phyloP scores from a whole-genome alignment of 2,329 filamentous ascomycete species.

The Colletotrichum lindemuthianum region DNA sequence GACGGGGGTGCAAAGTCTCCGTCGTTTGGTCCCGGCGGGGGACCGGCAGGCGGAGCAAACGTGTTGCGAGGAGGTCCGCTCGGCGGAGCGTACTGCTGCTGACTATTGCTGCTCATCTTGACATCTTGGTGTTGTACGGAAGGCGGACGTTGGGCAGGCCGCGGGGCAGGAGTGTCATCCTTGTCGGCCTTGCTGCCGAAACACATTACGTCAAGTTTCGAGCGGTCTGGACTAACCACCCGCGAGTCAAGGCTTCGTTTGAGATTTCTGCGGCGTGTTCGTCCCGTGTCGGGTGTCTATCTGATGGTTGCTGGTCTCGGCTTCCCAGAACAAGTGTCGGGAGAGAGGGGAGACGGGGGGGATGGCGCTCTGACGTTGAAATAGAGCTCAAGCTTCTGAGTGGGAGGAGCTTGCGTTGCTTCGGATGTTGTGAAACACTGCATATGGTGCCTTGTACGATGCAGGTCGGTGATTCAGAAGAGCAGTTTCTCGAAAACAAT shows the following conservation, averaged over 20 bases:
- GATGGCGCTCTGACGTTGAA: constrained; percentile 29
- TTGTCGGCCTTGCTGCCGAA: constrained; percentile 57
- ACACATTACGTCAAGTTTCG: constrained; percentile 53
- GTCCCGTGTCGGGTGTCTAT: constrained; percentile 11
- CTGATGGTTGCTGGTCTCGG: background rate
- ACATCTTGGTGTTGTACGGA: constrained; percentile 30
- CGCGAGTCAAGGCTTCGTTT: no score
- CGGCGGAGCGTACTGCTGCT: constrained; percentile 40
- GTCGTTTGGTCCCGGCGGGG: constrained; percentile 11
- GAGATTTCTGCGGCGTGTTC: constrained; percentile 9
- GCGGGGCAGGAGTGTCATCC: constrained; percentile 51
- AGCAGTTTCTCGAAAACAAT: background rate
- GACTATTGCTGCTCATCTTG: constrained; percentile 41
- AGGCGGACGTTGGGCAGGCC: constrained; percentile 45
- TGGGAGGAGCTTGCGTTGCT: background rate
- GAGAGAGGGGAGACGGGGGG: background rate
- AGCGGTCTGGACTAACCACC: background rate
- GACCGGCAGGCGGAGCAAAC: constrained; percentile 17
- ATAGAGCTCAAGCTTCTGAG: constrained; percentile 25
- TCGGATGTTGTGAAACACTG: constrained; percentile 19
- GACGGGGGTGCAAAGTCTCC: constrained; percentile 40
- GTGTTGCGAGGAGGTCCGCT: constrained; percentile 34
- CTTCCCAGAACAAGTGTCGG: background rate
- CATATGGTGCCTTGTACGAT: background rate
- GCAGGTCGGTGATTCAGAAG: background rate